Evolutionary conservation across 352 stramenopile genomes (phyloP).

Genomic region (Pythium dissimile): DNA sequence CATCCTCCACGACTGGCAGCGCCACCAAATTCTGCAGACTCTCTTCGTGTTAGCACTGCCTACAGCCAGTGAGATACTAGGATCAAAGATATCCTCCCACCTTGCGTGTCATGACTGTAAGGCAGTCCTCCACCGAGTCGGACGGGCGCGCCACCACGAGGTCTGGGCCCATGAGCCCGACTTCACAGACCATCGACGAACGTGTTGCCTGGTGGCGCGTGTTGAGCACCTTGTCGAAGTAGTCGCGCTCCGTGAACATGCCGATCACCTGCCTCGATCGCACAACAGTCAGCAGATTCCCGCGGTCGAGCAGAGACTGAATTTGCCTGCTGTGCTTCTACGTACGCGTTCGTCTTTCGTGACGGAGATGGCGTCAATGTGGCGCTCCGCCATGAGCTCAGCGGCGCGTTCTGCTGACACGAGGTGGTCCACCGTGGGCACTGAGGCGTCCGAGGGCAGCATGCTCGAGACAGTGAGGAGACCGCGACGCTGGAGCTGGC

Average conservation of each 20-base stretch:
- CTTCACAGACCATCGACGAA: conserved; percentile 31
- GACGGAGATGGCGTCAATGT: conserved; percentile 33
- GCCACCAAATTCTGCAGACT: conserved; percentile 27
- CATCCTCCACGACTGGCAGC: conserved; percentile 35
- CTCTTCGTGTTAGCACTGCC: too few species aligned
- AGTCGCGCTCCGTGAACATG: conserved; percentile 42
- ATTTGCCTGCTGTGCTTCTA: background rate
- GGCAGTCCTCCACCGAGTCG: conserved; percentile 36
- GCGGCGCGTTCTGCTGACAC: conserved; percentile 32
- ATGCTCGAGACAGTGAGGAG: conserved; percentile 15
- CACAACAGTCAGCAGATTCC: background rate
- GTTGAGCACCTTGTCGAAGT: conserved; percentile 45
- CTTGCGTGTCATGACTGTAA: conserved; percentile 38
- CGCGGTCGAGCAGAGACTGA: background rate
- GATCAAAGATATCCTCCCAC: too few species aligned
- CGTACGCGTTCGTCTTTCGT: conserved; percentile 33
- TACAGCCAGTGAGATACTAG: too few species aligned
- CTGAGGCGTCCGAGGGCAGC: background rate
- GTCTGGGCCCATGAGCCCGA: conserved; percentile 31
- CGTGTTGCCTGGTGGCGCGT: conserved; percentile 22
- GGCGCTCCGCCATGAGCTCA: conserved; percentile 34
- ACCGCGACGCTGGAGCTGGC: background rate
- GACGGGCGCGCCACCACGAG: conserved; percentile 37
- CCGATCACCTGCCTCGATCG: conserved; percentile 26
- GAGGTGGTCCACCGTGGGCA: conserved; percentile 29